These are phyloP conservation scores for Lipomyces sp. DNA, from an alignment of 805 yeast genomes.

Conservation along the genomic window DNA sequence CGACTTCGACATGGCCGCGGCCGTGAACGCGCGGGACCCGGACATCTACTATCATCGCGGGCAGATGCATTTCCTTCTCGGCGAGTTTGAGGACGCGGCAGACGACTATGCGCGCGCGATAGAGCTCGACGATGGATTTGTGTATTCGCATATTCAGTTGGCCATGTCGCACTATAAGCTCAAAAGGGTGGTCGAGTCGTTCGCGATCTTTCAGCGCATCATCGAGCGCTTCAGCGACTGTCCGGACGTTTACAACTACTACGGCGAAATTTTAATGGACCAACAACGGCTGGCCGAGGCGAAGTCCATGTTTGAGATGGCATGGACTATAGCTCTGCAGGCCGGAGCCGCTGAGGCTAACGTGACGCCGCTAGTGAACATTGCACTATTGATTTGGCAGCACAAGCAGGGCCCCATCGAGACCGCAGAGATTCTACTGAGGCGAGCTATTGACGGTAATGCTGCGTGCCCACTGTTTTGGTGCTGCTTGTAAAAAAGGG, in stretches of 20 bases:
- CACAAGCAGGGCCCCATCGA: slow-evolving; percentile 42
- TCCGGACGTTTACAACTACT: slow-evolving; percentile 90
- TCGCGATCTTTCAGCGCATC: slow-evolving; percentile 21
- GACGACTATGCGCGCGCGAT: slow-evolving; percentile 71
- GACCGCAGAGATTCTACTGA: slow-evolving; percentile 61
- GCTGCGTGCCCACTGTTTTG: too few species aligned
- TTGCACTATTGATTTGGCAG: slow-evolving; percentile 58
- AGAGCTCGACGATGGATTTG: slow-evolving; percentile 66
- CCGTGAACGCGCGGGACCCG: slow-evolving; percentile 63
- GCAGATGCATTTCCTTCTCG: slow-evolving; percentile 79
- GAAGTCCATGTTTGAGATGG: slow-evolving; percentile 75
- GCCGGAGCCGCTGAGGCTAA: slow-evolving; percentile 61
- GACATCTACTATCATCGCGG: slow-evolving; percentile 92
- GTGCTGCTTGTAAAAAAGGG: too few species aligned
- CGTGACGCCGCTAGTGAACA: slow-evolving; percentile 83
- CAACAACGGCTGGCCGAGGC: slow-evolving; percentile 70
- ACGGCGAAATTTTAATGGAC: slow-evolving; percentile 89
- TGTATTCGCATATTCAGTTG: slow-evolving; percentile 82
- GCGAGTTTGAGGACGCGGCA: slow-evolving; percentile 68
- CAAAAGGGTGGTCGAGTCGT: slow-evolving; percentile 14
- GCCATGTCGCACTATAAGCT: slow-evolving; percentile 81
- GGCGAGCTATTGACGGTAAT: slow-evolving; percentile 70
- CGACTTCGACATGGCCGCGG: slow-evolving; percentile 69
- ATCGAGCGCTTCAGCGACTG: slow-evolving; percentile 73
- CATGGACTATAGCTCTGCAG: slow-evolving; percentile 66